A percentile compares a stretch with the other conserved stretches of the same genome.
These are phyloP conservation scores for Phtheirospermum japonicum DNA, from an alignment of 257 asterid genomes.

Conservation along the genomic window DNA sequence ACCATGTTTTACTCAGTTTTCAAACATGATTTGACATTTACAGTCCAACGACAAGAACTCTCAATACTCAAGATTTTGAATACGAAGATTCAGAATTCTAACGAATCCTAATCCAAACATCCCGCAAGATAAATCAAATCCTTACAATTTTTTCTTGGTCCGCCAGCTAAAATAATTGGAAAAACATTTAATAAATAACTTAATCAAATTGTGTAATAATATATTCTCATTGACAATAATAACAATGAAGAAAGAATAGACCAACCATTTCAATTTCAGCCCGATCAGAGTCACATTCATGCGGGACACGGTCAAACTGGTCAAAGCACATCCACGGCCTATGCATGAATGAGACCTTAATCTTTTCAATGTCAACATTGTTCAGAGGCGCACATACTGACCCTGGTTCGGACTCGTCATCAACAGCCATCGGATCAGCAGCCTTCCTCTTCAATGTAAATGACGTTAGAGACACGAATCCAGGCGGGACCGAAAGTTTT, in stretches of 20 bases:
- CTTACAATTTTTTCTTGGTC: too few relatives aligned
- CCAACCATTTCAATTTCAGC: slow-evolving; percentile 43
- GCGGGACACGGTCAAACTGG: slow-evolving; percentile 25
- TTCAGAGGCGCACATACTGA: slow-evolving; percentile 28
- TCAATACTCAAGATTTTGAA: too few relatives aligned
- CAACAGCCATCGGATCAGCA: slow-evolving; percentile 26
- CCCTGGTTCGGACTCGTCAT: slow-evolving; percentile 23
- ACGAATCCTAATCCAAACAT: too few relatives aligned
- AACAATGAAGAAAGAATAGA: slow-evolving; percentile 23
- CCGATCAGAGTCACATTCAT: slow-evolving; percentile 36
- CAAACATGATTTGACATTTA: too few relatives aligned
- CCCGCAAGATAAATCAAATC: too few relatives aligned
- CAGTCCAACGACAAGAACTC: too few relatives aligned
- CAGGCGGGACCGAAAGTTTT: slow-evolving; percentile 66
- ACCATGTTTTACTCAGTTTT: too few relatives aligned
- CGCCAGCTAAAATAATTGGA: background rate
- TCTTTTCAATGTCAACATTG: slow-evolving; percentile 34
- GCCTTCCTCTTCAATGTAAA: slow-evolving; percentile 46
- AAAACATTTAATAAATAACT: slow-evolving; percentile 15
- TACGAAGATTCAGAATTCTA: too few relatives aligned
- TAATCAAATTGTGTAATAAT: slow-evolving; percentile 8
- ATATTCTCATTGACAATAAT: background rate
- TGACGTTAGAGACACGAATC: slow-evolving; percentile 61
- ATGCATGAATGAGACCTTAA: slow-evolving; percentile 36
- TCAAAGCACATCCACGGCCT: slow-evolving; percentile 55